Evolutionary conservation across 2,329 filamentous ascomycete species (phyloP), one percentile per base, ranked within the genome.

Genomic region (Colletotrichum cordylinicola): DNA sequence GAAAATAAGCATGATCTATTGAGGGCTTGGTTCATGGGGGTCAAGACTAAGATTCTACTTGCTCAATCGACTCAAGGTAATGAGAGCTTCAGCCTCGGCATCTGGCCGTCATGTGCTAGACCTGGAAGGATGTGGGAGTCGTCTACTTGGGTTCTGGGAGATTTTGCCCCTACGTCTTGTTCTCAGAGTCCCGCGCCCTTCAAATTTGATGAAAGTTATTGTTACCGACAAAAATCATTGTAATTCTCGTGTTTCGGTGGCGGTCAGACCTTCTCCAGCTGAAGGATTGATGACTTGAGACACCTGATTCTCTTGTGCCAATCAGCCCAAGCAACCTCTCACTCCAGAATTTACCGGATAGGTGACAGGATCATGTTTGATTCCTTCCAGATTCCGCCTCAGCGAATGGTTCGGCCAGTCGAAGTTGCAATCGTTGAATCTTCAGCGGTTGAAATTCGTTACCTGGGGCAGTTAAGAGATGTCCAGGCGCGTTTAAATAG

Each of bases 381-480:
- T 10, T 8, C 8, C 39, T 2, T n/a, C 39, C 15, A 43, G 8
- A 43, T 13, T 6, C n/a, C 6, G 18, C 2, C 18, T n/a, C 39
- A 43, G 39, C 10, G 2, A 43, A 5, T 7, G 10, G 39, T n/a
- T 43, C 9, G 0, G 8, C 8, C 39, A n/a, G 39, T 3, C 18
- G 5, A 4, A 43, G 2, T 3, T 43, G 39, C 18, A 43, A 10
- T n/a, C 2, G 4, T 3, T n/a, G 8, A 10, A n/a, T n/a, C 5
- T 43, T 43, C 16, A 43, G 39, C 39, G 3, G 9, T 33, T 2
- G 31, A 33, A 43, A 6, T n/a, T 16, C 8, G 18, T 43, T 12
- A 12, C 10, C 4, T 13, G 3, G 6, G 12, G 10, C 43, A n/a
- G n/a, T 8, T 2, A n/a, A 7, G n/a, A 48, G 0, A 12, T 13